Evolutionary conservation across 1,139 yeast genomes (phyloP).

Genomic region (Pichiaceae sp.): DNA sequence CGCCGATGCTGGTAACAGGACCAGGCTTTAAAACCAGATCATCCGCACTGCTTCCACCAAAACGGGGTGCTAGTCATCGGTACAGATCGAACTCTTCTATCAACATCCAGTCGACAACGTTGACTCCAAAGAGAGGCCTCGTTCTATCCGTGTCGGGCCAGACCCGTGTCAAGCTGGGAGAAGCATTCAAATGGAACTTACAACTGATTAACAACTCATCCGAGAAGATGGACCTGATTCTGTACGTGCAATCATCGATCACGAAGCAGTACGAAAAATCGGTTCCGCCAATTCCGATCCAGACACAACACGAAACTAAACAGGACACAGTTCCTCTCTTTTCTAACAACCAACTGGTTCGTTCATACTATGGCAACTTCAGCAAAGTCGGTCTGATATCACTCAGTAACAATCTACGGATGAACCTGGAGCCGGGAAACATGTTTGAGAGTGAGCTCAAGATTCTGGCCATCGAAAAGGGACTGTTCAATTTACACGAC

Average conservation of each 20-base stretch:
- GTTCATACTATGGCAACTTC: conserved; percentile 20
- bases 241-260: conserved; percentile 24
- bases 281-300: conserved; percentile 26
- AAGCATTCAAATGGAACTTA: conserved; percentile 53
- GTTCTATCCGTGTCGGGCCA: conserved; percentile 59
- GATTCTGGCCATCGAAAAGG: conserved; percentile 55
- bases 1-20: neutral
- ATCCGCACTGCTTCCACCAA: conserved; percentile 5
- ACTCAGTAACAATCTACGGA: conserved; percentile 54
- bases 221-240: conserved; percentile 34
- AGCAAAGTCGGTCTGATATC: conserved; percentile 42
- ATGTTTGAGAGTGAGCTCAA: conserved; percentile 58
- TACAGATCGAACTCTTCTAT: conserved; percentile 28
- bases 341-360: conserved; percentile 16
- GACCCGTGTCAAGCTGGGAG: conserved; percentile 51
- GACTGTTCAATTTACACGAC: conserved; percentile 59
- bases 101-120: conserved; percentile 24
- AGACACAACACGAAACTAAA: conserved; percentile 9
- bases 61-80: conserved; percentile 13
- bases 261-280: conserved; percentile 27
- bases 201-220: conserved; percentile 57
- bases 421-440: conserved; percentile 49
- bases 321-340: conserved; percentile 21
- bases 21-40: neutral
- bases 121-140: conserved; percentile 32